A percentile compares a stretch with the other conserved stretches of the same genome.
Conservation (phyloP, 306 rosid genomes). For the Abrus pulchellus region DNA sequence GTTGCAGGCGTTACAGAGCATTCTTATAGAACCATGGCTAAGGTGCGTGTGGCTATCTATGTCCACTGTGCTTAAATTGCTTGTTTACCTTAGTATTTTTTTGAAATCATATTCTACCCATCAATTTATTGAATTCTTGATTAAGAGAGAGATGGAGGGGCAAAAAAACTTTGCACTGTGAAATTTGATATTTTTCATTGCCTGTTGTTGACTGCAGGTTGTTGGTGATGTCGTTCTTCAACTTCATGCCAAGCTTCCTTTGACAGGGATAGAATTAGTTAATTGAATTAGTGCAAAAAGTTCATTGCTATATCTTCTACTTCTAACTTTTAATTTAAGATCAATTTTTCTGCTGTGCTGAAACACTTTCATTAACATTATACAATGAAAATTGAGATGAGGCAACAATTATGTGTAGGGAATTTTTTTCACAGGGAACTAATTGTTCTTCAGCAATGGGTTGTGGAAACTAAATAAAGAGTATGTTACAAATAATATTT, state of each 20-base stretch:
- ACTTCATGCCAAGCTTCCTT: conserved; percentile 72
- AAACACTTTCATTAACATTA: neutral
- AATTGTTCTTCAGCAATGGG: neutral
- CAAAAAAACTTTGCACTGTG: neutral
- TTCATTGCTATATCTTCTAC: neutral
- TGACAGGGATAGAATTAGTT: conserved; percentile 80
- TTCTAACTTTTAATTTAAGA: neutral
- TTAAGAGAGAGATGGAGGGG: neutral
- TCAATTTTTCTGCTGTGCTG: neutral
- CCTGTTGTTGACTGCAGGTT: conserved; percentile 51
- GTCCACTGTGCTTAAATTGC: neutral
- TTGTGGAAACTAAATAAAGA: conserved; percentile 6
- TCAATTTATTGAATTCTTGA: conserved; percentile 1
- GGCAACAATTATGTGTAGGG: neutral
- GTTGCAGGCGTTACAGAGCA: conserved; percentile 87
- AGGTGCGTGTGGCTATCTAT: conserved; percentile 62
- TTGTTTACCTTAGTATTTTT: neutral
- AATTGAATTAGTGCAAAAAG: conserved; percentile 54
- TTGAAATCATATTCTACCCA: neutral
- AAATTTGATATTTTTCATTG: conserved; percentile 42
- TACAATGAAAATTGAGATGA: neutral
- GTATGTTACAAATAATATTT: neutral
- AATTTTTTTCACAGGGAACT: neutral
- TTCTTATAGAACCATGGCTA: conserved; percentile 86
- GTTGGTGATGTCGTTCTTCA: conserved; percentile 87